Evolutionary conservation across 2,329 filamentous ascomycete genomes (phyloP), one percentile per base, ranked within the genome.

Genomic region (Ambrosiella beaveri): DNA sequence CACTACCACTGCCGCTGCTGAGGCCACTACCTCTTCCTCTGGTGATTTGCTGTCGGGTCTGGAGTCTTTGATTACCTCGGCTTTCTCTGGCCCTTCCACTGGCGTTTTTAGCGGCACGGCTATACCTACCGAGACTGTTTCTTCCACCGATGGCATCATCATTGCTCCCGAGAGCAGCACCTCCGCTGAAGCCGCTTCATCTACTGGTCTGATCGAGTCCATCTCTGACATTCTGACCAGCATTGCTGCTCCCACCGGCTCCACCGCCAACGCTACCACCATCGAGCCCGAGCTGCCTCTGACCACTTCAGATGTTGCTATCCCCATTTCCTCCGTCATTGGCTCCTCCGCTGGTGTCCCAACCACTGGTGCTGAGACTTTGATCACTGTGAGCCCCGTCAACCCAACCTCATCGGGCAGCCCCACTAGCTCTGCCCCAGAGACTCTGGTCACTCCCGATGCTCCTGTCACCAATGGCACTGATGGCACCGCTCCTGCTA

Each of bases 151-250:
- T 57, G 27, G 39, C 36, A 55, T 54, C 7, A 44, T 59, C 27
- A 58, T 60, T 54, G 41, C 54, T 11, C 58, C 58, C 27, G 58
- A 60, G 49, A 54, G 62, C 15, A 61, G 63, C 8, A 62, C 65
- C n/a, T 62, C 62, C 27, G 62, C 62, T n/a, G 62, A 59, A 8
- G 61, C 61, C 19, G 59, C 57, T 37, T 57, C 63, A 17, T 64
- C 64, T 39, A 58, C 52, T 27, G 54, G 51, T 8, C 56, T 63
- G 9, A 39, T 55, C 53, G 15, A 39, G 13, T 49, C 40, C 7
- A 56, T 56, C 17, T 47, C 54, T 15, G 50, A 47, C 4, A 12
- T 58, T 12, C 19, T 53, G 13, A 54, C 58, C 11, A 47, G 50
- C n/a, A 45, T 56, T 40, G 39, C 40, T 9, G 49, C 39, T 12